Percentiles rank a stretch among this genome's conserved stretches.
phyloP scores from a whole-genome alignment of 2,329 filamentous ascomycete species.

The Macroventuria anomochaeta region DNA sequence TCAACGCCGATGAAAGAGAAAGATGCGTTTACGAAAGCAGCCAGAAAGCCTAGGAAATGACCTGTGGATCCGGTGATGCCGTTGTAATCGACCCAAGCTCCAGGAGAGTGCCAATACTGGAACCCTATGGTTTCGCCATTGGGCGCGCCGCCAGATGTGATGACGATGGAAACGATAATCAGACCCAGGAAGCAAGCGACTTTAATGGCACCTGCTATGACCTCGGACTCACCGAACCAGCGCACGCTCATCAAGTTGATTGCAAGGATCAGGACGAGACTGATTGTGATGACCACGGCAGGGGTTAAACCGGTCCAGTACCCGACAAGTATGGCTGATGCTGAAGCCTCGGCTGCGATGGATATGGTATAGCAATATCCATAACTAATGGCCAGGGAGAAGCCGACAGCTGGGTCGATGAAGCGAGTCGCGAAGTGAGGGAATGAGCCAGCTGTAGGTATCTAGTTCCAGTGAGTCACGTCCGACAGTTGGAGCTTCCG shows the following conservation, averaged over 20 bases:
- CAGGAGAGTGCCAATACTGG: constrained; percentile 70
- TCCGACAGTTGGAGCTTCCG: background rate
- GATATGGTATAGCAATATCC: constrained; percentile 57
- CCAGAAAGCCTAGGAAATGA: constrained; percentile 65
- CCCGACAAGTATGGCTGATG: constrained; percentile 46
- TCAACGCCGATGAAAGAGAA: constrained; percentile 55
- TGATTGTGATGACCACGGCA: constrained; percentile 62
- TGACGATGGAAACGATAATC: constrained; percentile 30
- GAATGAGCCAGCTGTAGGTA: constrained; percentile 59
- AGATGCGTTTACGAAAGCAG: constrained; percentile 57
- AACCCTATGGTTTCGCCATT: constrained; percentile 68
- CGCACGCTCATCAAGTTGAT: constrained; percentile 60
- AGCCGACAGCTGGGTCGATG: constrained; percentile 68
- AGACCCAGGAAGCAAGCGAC: constrained; percentile 48
- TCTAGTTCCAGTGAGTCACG: constrained; percentile 11
- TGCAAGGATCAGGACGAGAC: constrained; percentile 57
- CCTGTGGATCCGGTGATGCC: constrained; percentile 53
- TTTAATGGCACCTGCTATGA: constrained; percentile 52
- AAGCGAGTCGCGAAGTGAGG: constrained; percentile 67
- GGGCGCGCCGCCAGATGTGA: constrained; percentile 54
- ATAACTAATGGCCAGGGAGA: constrained; percentile 54
- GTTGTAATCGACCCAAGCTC: constrained; percentile 71
- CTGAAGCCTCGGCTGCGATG: constrained; percentile 57
- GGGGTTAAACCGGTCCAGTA: constrained; percentile 59
- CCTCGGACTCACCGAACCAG: constrained; percentile 58